Evolutionary conservation across 495 filamentous ascomycete genomes (phyloP).

Genomic region (Delitschia confertaspora): DNA sequence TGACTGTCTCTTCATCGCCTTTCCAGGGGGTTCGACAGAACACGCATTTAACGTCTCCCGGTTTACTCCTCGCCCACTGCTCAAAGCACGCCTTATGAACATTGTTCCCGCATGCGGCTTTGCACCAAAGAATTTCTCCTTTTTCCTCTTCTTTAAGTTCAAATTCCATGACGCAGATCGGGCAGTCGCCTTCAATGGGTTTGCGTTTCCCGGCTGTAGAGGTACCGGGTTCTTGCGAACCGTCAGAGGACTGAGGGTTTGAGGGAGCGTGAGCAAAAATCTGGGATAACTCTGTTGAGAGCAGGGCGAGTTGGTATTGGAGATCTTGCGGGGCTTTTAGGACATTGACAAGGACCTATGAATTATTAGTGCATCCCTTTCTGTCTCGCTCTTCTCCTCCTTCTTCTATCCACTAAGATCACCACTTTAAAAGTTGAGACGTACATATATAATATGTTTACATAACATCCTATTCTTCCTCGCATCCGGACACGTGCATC

Average conservation of each 20-base stretch:
- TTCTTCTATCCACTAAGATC: too few species aligned
- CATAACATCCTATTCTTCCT: conserved; percentile 60
- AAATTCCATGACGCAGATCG: conserved; percentile 69
- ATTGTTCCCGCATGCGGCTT: conserved; percentile 67
- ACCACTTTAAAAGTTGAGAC: conserved; percentile 1
- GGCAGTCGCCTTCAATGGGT: conserved; percentile 63
- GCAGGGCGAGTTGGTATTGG: conserved; percentile 66
- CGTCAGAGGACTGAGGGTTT: too few species aligned
- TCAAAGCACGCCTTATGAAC: conserved; percentile 65
- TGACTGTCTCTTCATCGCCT: conserved; percentile 41
- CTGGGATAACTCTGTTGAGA: conserved; percentile 54
- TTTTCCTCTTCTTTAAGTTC: conserved; percentile 45
- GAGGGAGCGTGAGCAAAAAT: conserved; percentile 51
- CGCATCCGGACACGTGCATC: conserved; percentile 60
- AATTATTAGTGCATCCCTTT: too few species aligned
- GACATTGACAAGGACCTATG: conserved; percentile 55
- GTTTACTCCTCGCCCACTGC: conserved; percentile 55
- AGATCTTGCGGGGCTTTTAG: conserved; percentile 55
- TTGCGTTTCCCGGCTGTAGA: conserved; percentile 48
- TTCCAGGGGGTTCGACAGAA: conserved; percentile 60
- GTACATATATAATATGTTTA: conserved; percentile 64
- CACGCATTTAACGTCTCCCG: conserved; percentile 52
- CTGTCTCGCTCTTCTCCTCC: too few species aligned
- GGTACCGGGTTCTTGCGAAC: conserved; percentile 24
- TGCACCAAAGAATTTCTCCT: conserved; percentile 61